Evolutionary conservation across 192 early-diverging fungal species (phyloP), one percentile per base, ranked within the genome.

Genomic region (Linnemannia exigua): DNA sequence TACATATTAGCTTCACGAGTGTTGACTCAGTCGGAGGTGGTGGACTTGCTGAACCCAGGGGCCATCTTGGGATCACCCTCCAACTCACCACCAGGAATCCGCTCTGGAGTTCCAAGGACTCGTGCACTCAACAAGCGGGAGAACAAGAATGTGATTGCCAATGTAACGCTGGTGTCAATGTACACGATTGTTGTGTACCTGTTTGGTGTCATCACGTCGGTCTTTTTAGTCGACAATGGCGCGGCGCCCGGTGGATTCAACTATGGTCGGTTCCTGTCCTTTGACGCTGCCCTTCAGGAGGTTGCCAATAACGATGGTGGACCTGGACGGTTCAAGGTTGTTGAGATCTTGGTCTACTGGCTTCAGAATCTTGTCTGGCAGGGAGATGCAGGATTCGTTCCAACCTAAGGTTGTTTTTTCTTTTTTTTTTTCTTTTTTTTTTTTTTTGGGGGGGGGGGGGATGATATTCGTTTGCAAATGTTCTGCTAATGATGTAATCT

Each of bases 281-380:
- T 79, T 50, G 83, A 85, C 35, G 77, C 83, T 6, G 17, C 77
- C 19, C 58, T 63, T 31, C 81, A 83, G 58, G 77, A 75, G 28
- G 67, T 68, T 3, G 77, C 58, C 15, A 77, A 72, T n/a, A 70
- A 79, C 51, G 72, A 85, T 58, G 83, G 77, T 6, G 74, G 46
- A 19, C 67, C 67, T 12, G 71, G 77, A 28, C 67, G 83, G 51
- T 85, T 79, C 77, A 85, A 85, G 70, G 77, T 85, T n/a, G 69
- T 85, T 2, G 83, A 85, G 33, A 66, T 85, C 48, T n/a, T 85
- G 58, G 77, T 79, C 1, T 85, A 85, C 69, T 85, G 83, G 83
- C 48, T 85, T 6, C 83, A 85, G 69, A 85, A 85, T 73, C 68
- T 85, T 33, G 83, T 85, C 61, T 85, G 77, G 77, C 83, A 85